A percentile compares a stretch with the other conserved stretches of the same genome.
Evolutionary conservation across 1,284 basidiomycete species (phyloP).

Genomic region (Xerocomus nothofagi): DNA sequence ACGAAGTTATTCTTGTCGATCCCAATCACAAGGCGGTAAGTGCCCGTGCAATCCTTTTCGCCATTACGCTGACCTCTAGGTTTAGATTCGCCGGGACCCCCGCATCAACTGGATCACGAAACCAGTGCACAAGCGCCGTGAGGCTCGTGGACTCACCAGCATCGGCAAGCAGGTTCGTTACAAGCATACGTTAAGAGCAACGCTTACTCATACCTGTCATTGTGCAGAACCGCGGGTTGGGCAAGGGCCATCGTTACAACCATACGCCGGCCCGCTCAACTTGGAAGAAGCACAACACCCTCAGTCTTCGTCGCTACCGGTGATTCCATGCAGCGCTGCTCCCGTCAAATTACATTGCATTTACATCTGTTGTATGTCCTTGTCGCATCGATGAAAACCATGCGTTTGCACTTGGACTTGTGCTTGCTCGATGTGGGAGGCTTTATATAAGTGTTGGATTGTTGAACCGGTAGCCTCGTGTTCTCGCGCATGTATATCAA

Average conservation of each 20-base stretch:
- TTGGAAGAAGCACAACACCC: conserved; percentile 98
- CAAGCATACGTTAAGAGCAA: neutral
- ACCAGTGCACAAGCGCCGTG: conserved; percentile 98
- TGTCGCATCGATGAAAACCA: conserved; percentile 14
- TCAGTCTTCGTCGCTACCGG: conserved; percentile 97
- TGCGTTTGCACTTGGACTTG: conserved; percentile 2
- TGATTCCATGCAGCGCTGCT: conserved; percentile 45
- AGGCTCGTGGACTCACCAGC: conserved; percentile 95
- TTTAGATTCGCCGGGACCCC: conserved; percentile 87
- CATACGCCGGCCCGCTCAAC: conserved; percentile 88
- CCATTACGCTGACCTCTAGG: conserved; percentile 5
- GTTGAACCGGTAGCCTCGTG: conserved; percentile 17
- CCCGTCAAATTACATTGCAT: conserved; percentile 10
- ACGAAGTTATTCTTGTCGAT: conserved; percentile 98
- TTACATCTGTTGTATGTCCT: conserved; percentile 19
- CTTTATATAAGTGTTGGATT: neutral
- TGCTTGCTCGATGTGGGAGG: neutral
- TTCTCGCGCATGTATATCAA: conserved; percentile 19
- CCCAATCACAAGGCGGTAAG: conserved; percentile 89
- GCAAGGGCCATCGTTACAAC: conserved; percentile 96
- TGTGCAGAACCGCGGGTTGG: conserved; percentile 82
- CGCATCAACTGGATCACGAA: conserved; percentile 99
- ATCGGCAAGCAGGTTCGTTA: conserved; percentile 85
- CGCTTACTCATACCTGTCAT: conserved; percentile 3
- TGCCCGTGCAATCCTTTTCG: conserved; percentile 14